Percentiles rank a stretch among this genome's conserved stretches.
Conservation (phyloP, 192 early-diverging fungal species). For the Chytriomyces hyalinus region DNA sequence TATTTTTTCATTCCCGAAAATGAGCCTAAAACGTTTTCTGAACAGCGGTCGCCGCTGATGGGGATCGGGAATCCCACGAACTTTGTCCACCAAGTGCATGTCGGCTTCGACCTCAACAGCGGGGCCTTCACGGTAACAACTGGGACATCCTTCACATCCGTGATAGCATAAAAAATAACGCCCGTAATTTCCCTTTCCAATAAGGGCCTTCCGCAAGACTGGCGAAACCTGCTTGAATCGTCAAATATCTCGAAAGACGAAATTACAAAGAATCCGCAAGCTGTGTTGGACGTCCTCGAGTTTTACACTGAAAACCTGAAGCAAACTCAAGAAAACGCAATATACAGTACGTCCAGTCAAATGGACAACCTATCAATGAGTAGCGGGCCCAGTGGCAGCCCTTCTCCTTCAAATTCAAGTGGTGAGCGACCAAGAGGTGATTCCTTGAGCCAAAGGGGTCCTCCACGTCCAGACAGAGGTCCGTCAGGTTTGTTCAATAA, state of each 20-base stretch:
- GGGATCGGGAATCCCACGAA: constrained; percentile 84
- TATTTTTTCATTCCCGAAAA: neutral
- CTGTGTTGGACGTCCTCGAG: constrained; percentile 95
- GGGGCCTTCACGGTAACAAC: constrained; percentile 54
- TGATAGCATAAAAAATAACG: constrained; percentile 9
- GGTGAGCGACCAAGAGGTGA: constrained; percentile 5
- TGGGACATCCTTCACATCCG: neutral
- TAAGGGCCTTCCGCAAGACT: constrained; percentile 91
- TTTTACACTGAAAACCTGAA: constrained; percentile 89
- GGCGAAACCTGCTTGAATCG: constrained; percentile 90
- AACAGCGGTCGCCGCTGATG: constrained; percentile 71
- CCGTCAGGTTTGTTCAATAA: too few relatives aligned
- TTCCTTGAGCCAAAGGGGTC: neutral
- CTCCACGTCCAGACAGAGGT: too few relatives aligned
- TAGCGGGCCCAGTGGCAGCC: neutral
- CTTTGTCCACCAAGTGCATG: constrained; percentile 86
- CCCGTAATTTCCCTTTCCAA: neutral
- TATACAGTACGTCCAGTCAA: constrained; percentile 5
- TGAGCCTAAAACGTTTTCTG: neutral
- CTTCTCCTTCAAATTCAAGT: too few relatives aligned
- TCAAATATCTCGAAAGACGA: constrained; percentile 97
- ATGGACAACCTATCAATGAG: constrained; percentile 14
- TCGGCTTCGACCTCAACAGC: constrained; percentile 57
- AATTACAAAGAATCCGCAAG: constrained; percentile 97
- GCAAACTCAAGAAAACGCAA: constrained; percentile 44